Conservation (phyloP, 352 stramenopile genomes). For the Globisporangium ultimum region DNA sequence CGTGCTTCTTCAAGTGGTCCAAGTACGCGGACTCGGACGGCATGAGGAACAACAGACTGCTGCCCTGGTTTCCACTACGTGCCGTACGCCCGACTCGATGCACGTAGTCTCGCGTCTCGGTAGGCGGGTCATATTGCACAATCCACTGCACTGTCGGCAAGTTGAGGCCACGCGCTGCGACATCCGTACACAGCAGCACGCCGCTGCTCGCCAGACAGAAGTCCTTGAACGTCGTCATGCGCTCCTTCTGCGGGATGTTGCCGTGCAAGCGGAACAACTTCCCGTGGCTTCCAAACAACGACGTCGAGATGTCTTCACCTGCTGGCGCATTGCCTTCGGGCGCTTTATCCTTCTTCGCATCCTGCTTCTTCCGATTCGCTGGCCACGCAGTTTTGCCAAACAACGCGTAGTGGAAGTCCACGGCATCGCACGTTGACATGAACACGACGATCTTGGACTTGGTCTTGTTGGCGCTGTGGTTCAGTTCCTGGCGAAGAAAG, state of each 20-base stretch:
- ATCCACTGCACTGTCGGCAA: constrained; percentile 96
- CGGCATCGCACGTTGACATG: constrained; percentile 95
- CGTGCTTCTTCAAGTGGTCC: constrained; percentile 88
- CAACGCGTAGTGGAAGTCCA: constrained; percentile 95
- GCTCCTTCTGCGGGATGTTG: constrained; percentile 95
- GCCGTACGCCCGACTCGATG: constrained; percentile 99
- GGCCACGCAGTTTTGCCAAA: constrained; percentile 87
- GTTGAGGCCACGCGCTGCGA: constrained; percentile 97
- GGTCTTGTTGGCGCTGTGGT: constrained; percentile 20
- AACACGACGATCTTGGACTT: constrained; percentile 94
- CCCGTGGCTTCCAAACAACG: constrained; percentile 60
- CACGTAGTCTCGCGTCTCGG: constrained; percentile 98
- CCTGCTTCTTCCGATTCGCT: constrained; percentile 18
- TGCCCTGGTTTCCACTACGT: constrained; percentile 95
- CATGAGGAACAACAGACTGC: constrained; percentile 96
- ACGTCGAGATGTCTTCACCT: constrained; percentile 22
- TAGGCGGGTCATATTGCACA: constrained; percentile 98
- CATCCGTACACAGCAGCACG: constrained; percentile 98
- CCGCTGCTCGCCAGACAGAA: constrained; percentile 90
- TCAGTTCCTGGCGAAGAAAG: constrained; percentile 87
- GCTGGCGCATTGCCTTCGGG: constrained; percentile 78
- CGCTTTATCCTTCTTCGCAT: constrained; percentile 59
- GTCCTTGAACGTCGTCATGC: constrained; percentile 93
- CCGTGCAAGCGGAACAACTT: constrained; percentile 91
- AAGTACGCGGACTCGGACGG: constrained; percentile 95